Conservation (phyloP, 805 yeast species). For the Monosporozyma aquatica region DNA sequence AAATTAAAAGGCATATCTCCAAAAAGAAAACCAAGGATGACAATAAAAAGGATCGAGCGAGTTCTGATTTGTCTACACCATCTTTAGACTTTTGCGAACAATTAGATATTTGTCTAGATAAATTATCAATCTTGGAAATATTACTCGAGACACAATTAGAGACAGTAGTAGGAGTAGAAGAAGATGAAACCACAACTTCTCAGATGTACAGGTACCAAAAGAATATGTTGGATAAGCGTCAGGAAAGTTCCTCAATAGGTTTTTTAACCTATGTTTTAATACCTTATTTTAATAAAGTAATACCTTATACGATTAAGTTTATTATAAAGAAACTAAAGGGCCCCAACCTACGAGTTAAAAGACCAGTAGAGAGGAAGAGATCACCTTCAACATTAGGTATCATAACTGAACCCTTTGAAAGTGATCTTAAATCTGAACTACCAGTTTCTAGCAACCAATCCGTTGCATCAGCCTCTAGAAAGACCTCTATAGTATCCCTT, state of each 20-base stretch:
- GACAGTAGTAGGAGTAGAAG: neutral
- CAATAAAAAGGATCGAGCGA: neutral
- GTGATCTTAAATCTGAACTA: neutral
- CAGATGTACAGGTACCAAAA: slow-evolving; percentile 18
- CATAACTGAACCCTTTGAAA: neutral
- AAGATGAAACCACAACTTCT: slow-evolving; percentile 4
- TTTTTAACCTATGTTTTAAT: slow-evolving; percentile 44
- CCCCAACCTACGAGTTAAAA: slow-evolving; percentile 31
- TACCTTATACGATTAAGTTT: slow-evolving; percentile 40
- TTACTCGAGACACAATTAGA: slow-evolving; percentile 30
- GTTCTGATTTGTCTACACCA: neutral
- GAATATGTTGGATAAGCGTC: slow-evolving; percentile 19
- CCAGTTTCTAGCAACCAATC: slow-evolving; percentile 8
- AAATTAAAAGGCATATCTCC: slow-evolving; percentile 12
- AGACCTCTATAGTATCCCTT: too few relatives aligned
- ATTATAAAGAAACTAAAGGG: slow-evolving; percentile 42
- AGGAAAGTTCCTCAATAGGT: slow-evolving; percentile 36
- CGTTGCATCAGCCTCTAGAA: slow-evolving; percentile 9
- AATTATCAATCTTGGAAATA: slow-evolving; percentile 46
- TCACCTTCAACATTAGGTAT: neutral
- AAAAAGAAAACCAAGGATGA: slow-evolving; percentile 19
- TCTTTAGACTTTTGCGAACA: slow-evolving; percentile 23
- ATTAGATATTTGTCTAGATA: slow-evolving; percentile 41
- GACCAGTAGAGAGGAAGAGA: neutral
- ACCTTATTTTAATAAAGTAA: slow-evolving; percentile 42